Evolutionary conservation across 352 stramenopile species (phyloP).

Genomic region (Phytophthora hybrid): DNA sequence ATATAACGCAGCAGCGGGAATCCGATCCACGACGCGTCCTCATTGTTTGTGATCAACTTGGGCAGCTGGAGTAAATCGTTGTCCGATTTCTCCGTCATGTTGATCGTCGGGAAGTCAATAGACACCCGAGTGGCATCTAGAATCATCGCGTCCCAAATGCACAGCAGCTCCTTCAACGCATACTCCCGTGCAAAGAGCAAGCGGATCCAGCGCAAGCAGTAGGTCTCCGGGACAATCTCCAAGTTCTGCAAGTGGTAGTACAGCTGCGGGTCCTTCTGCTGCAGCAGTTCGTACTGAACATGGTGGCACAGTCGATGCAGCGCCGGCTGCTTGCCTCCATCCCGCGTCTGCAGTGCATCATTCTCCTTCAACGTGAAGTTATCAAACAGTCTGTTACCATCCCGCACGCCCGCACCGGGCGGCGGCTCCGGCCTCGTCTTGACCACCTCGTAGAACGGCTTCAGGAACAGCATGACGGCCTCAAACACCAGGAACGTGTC

Average conservation of each 20-base stretch:
- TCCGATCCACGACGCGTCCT: conserved; percentile 51
- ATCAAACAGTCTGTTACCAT: conserved; percentile 26
- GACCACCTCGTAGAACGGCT: conserved; percentile 80
- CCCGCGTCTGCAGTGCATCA: conserved; percentile 12
- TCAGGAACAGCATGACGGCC: conserved; percentile 79
- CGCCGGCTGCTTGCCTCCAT: conserved; percentile 46
- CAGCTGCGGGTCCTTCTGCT: conserved; percentile 83
- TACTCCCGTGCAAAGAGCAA: conserved; percentile 85
- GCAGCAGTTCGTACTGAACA: conserved; percentile 80
- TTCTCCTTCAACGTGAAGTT: conserved; percentile 35
- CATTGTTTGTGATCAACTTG: conserved; percentile 23
- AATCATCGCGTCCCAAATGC: conserved; percentile 81
- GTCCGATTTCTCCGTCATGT: conserved; percentile 43
- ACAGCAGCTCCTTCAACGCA: conserved; percentile 63
- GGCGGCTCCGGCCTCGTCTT: conserved; percentile 37
- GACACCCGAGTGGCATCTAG: conserved; percentile 37
- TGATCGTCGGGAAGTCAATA: conserved; percentile 52
- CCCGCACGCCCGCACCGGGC: background rate
- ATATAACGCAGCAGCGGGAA: conserved; percentile 80
- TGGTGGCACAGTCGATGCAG: conserved; percentile 75
- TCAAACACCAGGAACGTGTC: conserved; percentile 83
- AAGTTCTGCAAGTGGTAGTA: conserved; percentile 85
- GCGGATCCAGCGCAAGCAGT: conserved; percentile 84
- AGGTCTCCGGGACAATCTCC: conserved; percentile 83
- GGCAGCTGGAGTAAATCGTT: conserved; percentile 52